These are phyloP conservation scores for Uronychia setigera DNA, from an alignment of 73 alveolate genomes.

Conservation along the genomic window DNA sequence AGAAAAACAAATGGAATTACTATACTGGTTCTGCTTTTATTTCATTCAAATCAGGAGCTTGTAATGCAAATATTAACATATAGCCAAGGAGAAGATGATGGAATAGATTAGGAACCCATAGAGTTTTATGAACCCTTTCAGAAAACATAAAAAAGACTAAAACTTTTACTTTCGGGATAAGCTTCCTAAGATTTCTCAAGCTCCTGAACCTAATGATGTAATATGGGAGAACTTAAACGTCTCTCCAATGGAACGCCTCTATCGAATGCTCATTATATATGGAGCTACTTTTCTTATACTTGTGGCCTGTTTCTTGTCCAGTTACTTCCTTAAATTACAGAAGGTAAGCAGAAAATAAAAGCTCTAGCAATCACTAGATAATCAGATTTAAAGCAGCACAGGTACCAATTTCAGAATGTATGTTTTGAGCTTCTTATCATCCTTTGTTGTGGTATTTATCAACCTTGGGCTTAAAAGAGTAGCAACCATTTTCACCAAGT, in stretches of 20 bases:
- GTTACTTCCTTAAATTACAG: neutral
- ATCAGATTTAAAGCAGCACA: neutral
- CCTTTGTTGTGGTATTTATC: constrained; percentile 59
- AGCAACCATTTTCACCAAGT: constrained; percentile 48
- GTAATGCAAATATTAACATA: neutral
- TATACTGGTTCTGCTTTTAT: neutral
- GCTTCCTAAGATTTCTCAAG: constrained; percentile 14
- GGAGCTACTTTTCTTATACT: neutral
- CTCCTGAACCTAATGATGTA: constrained; percentile 82
- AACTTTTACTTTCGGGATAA: neutral
- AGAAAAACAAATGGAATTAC: neutral
- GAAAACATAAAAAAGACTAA: no score
- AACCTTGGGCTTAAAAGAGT: constrained; percentile 60
- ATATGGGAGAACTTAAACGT: constrained; percentile 63
- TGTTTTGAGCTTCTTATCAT: constrained; percentile 27
- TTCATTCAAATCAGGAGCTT: neutral
- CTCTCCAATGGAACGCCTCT: neutral
- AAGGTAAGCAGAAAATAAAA: neutral
- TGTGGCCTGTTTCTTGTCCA: neutral
- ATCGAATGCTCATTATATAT: neutral
- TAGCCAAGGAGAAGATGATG: neutral
- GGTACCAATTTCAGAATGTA: neutral
- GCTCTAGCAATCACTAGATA: neutral
- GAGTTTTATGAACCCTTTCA: no score
- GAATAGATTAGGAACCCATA: no score